These are phyloP conservation scores for Zygosaccharomyces rouxii DNA, from an alignment of 805 yeast species.

Conservation along the genomic window DNA sequence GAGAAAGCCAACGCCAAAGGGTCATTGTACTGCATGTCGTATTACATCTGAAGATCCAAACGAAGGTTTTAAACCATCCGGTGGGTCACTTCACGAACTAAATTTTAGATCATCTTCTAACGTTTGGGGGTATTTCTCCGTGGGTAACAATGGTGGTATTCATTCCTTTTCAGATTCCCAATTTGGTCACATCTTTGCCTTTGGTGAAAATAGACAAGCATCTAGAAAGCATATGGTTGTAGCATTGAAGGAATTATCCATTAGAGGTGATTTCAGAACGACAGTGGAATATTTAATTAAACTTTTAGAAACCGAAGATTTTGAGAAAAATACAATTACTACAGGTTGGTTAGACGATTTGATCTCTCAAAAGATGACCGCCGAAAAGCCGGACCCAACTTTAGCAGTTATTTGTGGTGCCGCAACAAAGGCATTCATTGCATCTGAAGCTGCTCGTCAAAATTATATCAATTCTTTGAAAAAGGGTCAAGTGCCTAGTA, in stretches of 20 bases:
- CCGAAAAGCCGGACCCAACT: conserved; percentile 91
- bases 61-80: conserved; percentile 98
- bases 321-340: conserved; percentile 92
- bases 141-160: conserved; percentile 91
- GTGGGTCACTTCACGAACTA: conserved; percentile 93
- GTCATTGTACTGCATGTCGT: conserved; percentile 98
- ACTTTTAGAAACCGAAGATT: conserved; percentile 91
- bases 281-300: conserved; percentile 96
- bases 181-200: conserved; percentile 98
- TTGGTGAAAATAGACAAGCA: conserved; percentile 97
- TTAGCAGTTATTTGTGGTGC: conserved; percentile 97
- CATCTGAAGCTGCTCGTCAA: conserved; percentile 61
- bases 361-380: conserved; percentile 87
- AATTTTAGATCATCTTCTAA: conserved; percentile 95
- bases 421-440: conserved; percentile 87
- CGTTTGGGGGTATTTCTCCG: conserved; percentile 99
- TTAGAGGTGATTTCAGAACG: conserved; percentile 97
- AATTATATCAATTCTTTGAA: conserved; percentile 76
- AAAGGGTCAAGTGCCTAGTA: conserved; percentile 92
- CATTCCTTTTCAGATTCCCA: conserved; percentile 98
- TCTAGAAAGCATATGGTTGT: conserved; percentile 99
- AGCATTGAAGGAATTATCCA: conserved; percentile 91
- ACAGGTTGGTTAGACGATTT: conserved; percentile 99
- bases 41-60: conserved; percentile 99
- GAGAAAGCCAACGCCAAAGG: conserved; percentile 92